Conservation (phyloP, 345 rosid species). For the Orychophragmus violaceus region DNA sequence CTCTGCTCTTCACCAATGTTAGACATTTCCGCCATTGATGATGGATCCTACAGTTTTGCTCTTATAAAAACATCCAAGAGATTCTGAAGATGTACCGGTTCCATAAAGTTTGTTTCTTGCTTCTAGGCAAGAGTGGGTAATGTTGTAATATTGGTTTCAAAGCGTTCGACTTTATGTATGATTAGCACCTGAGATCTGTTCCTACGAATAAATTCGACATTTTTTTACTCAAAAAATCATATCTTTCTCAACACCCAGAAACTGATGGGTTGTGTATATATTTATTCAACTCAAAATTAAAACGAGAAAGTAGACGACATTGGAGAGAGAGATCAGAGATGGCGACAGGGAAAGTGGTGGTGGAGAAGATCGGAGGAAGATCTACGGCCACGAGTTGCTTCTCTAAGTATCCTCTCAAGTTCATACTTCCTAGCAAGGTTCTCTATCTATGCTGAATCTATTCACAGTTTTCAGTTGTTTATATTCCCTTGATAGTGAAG, state of each 20-base stretch:
- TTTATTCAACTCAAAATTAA: background rate
- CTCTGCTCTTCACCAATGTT: slow-evolving; percentile 63
- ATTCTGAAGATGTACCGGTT: too few relatives aligned
- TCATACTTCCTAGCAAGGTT: slow-evolving; percentile 77
- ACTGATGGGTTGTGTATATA: background rate
- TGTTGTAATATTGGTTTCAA: slow-evolving; percentile 12
- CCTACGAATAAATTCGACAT: slow-evolving; percentile 1
- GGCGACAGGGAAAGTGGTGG: slow-evolving; percentile 58
- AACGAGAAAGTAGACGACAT: background rate
- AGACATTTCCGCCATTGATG: slow-evolving; percentile 82
- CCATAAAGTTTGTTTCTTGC: too few relatives aligned
- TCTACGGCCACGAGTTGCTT: slow-evolving; percentile 69
- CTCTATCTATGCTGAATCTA: background rate
- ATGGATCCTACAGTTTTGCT: slow-evolving; percentile 7
- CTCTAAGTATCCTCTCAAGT: slow-evolving; percentile 89
- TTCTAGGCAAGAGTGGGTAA: slow-evolving; percentile 14
- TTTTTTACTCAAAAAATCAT: background rate
- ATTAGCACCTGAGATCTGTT: slow-evolving; percentile 9
- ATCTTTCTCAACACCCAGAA: background rate
- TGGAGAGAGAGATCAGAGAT: slow-evolving; percentile 4
- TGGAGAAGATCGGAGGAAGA: slow-evolving; percentile 64
- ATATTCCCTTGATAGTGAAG: background rate
- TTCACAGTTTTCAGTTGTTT: background rate
- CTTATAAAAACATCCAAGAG: slow-evolving; percentile 1
- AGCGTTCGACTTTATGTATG: slow-evolving; percentile 6